phyloP scores from a whole-genome alignment of 2,329 filamentous ascomycete genomes.

The Elsinoe australis region DNA sequence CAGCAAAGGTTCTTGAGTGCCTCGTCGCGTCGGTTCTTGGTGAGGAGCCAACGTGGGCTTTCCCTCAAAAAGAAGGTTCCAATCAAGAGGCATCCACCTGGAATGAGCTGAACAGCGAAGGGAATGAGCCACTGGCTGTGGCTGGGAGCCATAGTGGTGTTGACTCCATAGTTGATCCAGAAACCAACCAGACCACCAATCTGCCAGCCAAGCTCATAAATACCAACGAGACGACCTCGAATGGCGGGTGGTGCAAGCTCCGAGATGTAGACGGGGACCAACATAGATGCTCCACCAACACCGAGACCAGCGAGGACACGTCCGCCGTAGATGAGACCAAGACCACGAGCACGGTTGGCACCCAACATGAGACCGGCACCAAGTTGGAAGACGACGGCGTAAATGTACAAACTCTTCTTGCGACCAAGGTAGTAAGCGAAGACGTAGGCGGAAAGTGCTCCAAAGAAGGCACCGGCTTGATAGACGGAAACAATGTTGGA shows the following conservation, averaged over 20 bases:
- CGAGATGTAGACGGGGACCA: constrained; percentile 53
- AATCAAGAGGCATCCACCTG: constrained; percentile 50
- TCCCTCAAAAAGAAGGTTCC: constrained; percentile 40
- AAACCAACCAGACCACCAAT: constrained; percentile 45
- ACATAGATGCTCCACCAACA: constrained; percentile 49
- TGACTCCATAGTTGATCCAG: constrained; percentile 44
- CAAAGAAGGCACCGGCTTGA: constrained; percentile 79
- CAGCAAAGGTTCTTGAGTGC: constrained; percentile 47
- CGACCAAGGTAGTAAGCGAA: constrained; percentile 61
- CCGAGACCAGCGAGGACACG: constrained; percentile 51
- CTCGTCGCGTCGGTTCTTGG: constrained; percentile 35
- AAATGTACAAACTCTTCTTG: constrained; percentile 55
- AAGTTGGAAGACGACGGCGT: constrained; percentile 57
- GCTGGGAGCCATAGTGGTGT: constrained; percentile 36
- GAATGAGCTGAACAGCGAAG: constrained; percentile 60
- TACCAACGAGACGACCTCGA: constrained; percentile 51
- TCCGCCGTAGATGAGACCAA: constrained; percentile 55
- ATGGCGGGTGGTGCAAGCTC: constrained; percentile 52
- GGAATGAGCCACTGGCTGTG: constrained; percentile 43
- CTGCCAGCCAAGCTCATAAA: constrained; percentile 52
- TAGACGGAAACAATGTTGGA: constrained; percentile 74
- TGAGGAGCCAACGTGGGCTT: constrained; percentile 39
- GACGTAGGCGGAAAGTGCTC: constrained; percentile 60
- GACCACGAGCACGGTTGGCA: constrained; percentile 51
- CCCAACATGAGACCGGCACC: constrained; percentile 68